Evolutionary conservation across 1,284 basidiomycete species (phyloP), one percentile per base, ranked within the genome.

Genomic region (Mycosarcoma maydis): DNA sequence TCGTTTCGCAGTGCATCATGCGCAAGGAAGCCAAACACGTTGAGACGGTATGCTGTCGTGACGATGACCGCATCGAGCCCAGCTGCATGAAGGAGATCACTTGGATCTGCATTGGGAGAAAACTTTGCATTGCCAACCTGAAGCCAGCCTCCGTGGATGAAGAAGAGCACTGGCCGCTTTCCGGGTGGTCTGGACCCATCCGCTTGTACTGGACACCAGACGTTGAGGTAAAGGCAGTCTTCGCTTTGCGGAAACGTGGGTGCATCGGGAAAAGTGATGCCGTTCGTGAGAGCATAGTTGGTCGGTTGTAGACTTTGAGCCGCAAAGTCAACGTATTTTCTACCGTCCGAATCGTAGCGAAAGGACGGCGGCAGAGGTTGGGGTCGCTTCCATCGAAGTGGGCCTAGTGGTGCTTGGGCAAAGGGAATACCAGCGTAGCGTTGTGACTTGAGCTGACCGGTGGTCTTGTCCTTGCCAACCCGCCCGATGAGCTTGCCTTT

Each of bases 141-240:
- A 7, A 71, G 48, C 67, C 71, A 71, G 2, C 67, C 71, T 3
- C 71, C 71, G n/a, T 71, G 67, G 10, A 71, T 64, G 27, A 60
- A 66, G 48, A 71, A 73, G 13, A 66, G 42, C 17, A 73, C 67
- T 0, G 71, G 62, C 6, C 64, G 44, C 43, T 62, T 61, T 6
- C 32, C 22, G 11, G 7, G 8, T 13, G 6, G 7, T 19, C 48
- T 19, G 1, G 40, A 44, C 9, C 54, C 59, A 26, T 44, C 42
- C 0, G 45, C 6, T 6, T 41, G 41, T 2, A 46, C 42, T 3
- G 71, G 71, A 22, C 45, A 44, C 71, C 71, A 71, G 19, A 71
- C 47, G 38, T 71, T 73, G 36, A 73, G 71, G 37, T 70, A 66
- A 27, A 73, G 61, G 17, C 71, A 73, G 39, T 73, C 71, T 27